Percentiles rank a stretch among this genome's conserved stretches.
These are phyloP conservation scores for Fusarium lyarnte DNA, from an alignment of 2,329 filamentous ascomycete species.

Conservation along the genomic window DNA sequence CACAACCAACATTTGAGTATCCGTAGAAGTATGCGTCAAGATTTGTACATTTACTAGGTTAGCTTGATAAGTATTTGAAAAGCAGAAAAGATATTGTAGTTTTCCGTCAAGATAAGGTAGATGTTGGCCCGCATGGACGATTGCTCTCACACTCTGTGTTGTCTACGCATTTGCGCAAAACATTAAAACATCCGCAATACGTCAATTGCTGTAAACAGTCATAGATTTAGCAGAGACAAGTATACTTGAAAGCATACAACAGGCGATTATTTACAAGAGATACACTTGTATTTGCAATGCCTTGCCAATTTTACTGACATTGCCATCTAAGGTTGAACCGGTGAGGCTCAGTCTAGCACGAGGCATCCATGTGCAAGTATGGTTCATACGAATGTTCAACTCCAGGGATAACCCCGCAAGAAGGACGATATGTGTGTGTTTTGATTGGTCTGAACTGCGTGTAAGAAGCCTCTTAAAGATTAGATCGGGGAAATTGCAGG, in stretches of 20 bases:
- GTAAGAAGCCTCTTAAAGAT: background rate
- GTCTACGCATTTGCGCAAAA: constrained; percentile 1
- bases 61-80: no score
- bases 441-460: background rate
- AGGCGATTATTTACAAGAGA: background rate
- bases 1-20: background rate
- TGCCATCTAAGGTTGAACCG: constrained; percentile 4
- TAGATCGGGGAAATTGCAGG: background rate
- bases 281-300: background rate
- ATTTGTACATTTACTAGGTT: background rate
- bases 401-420: background rate
- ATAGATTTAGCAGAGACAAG: background rate
- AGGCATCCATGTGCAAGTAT: background rate
- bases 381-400: background rate
- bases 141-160: background rate
- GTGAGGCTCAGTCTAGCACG: background rate
- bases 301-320: no score
- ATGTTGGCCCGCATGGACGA: background rate
- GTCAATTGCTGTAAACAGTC: background rate
- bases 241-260: background rate
- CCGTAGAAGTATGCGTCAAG: background rate
- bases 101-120: no score
- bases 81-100: background rate
- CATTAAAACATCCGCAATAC: background rate
- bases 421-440: background rate